Percentiles rank a stretch among this genome's conserved stretches.
Evolutionary conservation across 2,329 filamentous ascomycete genomes (phyloP).

Genomic region (Tolypocladium guangdongense): DNA sequence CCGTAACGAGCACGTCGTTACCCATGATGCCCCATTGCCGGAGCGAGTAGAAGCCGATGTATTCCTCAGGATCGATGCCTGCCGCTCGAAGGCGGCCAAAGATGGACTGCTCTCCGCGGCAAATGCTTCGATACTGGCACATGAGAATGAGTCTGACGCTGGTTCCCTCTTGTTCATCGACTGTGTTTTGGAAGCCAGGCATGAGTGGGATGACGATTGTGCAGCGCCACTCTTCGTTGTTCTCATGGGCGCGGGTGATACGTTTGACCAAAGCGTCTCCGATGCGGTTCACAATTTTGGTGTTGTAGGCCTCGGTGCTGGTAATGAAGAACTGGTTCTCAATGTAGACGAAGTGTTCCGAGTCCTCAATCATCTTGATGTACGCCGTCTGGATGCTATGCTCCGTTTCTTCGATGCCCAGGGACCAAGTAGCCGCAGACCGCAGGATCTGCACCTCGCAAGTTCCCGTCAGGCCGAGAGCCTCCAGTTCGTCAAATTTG

Average conservation of each 20-base stretch:
- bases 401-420: conserved; percentile 79
- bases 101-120: conserved; percentile 81
- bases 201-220: conserved; percentile 88
- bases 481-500: conserved; percentile 72
- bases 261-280: conserved; percentile 90
- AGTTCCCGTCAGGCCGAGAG: conserved; percentile 79
- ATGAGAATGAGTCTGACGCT: conserved; percentile 94
- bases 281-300: conserved; percentile 83
- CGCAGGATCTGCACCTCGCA: conserved; percentile 95
- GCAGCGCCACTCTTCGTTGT: conserved; percentile 82
- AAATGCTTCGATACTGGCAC: conserved; percentile 94
- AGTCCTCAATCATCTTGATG: conserved; percentile 86
- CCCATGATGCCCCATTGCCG: conserved; percentile 89
- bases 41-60: conserved; percentile 89
- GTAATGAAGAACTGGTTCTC: conserved; percentile 99
- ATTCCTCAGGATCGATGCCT: conserved; percentile 87
- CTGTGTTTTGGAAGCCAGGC: conserved; percentile 97
- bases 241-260: conserved; percentile 72
- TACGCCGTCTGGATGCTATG: conserved; percentile 96
- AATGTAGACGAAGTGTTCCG: conserved; percentile 95
- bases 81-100: conserved; percentile 72
- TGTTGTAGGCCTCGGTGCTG: conserved; percentile 77
- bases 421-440: conserved; percentile 83
- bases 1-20: conserved; percentile 74
- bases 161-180: conserved; percentile 86